Percentiles rank a stretch among this genome's conserved stretches.
Evolutionary conservation across 306 rosid genomes (phyloP).

Genomic region (Astragalus membranaceus): DNA sequence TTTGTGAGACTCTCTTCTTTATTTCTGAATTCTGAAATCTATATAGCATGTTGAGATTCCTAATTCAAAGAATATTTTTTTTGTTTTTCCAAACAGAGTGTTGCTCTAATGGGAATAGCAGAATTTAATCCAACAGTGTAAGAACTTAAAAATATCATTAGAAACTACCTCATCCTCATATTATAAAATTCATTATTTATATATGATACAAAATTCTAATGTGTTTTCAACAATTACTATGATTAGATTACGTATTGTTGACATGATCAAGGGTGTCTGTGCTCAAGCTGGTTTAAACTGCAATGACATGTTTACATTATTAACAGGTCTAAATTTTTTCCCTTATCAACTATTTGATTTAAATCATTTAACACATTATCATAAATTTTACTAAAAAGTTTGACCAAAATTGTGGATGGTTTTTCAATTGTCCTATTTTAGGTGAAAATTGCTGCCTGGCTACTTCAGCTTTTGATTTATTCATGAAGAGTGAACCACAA

Average conservation of each 20-base stretch:
- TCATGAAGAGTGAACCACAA: slow-evolving; percentile 45
- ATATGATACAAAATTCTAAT: neutral
- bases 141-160: too few relatives aligned
- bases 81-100: slow-evolving; percentile 30
- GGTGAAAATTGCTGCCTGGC: slow-evolving; percentile 69
- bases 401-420: neutral
- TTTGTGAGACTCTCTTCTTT: too few relatives aligned
- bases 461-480: slow-evolving; percentile 32
- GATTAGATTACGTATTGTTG: slow-evolving; percentile 20
- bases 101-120: slow-evolving; percentile 18
- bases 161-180: too few relatives aligned
- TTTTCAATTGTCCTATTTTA: neutral
- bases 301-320: slow-evolving; percentile 28
- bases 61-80: neutral
- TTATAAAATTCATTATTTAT: neutral
- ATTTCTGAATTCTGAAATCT: too few relatives aligned
- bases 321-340: slow-evolving; percentile 41
- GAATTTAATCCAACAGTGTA: slow-evolving; percentile 73
- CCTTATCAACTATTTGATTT: neutral
- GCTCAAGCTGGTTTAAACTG: slow-evolving; percentile 33
- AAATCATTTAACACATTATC: neutral
- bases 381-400: neutral
- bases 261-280: slow-evolving; percentile 34
- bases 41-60: neutral
- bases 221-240: neutral